These are phyloP conservation scores for Chaetoceros tenuissimus DNA, from an alignment of 108 stramenopile species.

Conservation along the genomic window DNA sequence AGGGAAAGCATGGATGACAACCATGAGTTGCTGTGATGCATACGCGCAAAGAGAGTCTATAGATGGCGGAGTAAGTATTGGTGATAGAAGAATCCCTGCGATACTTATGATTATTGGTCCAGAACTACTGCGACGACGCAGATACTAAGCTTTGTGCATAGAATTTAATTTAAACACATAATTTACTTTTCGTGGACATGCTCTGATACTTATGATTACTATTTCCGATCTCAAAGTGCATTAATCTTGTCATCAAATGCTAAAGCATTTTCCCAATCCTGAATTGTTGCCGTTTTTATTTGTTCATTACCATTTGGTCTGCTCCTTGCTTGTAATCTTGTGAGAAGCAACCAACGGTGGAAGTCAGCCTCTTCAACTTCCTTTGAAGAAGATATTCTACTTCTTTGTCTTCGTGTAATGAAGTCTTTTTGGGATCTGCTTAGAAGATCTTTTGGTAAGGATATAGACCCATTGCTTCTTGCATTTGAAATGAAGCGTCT, in stretches of 20 bases:
- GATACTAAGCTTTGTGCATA: too few species aligned
- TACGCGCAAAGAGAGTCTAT: constrained; percentile 74
- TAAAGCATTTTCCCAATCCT: constrained; percentile 30
- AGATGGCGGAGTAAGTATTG: constrained; percentile 30
- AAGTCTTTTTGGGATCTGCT: constrained; percentile 42
- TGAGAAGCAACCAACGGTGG: constrained; percentile 53
- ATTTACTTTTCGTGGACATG: too few species aligned
- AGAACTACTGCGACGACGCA: constrained; percentile 57
- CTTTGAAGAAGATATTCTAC: constrained; percentile 1
- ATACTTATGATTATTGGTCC: constrained; percentile 75
- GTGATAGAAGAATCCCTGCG: constrained; percentile 58
- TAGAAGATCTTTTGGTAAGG: constrained; percentile 13
- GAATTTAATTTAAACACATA: too few species aligned
- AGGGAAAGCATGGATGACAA: constrained; percentile 80
- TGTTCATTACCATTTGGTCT: neutral
- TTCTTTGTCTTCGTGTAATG: constrained; percentile 21
- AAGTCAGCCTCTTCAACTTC: constrained; percentile 32
- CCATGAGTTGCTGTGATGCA: constrained; percentile 80
- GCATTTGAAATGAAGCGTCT: neutral
- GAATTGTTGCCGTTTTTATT: constrained; percentile 8
- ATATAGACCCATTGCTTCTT: constrained; percentile 6
- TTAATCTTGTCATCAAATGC: constrained; percentile 35
- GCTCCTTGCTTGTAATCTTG: constrained; percentile 31
- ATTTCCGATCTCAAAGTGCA: too few species aligned
- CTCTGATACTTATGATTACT: too few species aligned